phyloP scores from a whole-genome alignment of 257 asterid species.

The Fraxinus americana region DNA sequence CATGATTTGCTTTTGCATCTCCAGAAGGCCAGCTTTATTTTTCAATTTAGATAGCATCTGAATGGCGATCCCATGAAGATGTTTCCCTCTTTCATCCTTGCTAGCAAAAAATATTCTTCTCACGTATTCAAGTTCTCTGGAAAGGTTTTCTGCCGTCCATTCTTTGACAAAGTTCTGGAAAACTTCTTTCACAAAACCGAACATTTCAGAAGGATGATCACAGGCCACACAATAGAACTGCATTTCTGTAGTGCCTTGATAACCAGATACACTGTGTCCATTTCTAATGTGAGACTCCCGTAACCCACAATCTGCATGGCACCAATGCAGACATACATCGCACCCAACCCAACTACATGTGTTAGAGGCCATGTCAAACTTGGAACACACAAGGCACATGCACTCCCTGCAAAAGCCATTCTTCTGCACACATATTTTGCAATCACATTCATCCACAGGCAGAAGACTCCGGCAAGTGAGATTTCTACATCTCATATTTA shows the following conservation, averaged over 20 bases:
- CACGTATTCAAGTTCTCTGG: constrained; percentile 80
- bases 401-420: constrained; percentile 91
- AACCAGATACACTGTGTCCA: constrained; percentile 68
- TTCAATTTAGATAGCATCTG: constrained; percentile 66
- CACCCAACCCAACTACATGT: constrained; percentile 99
- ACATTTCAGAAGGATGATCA: constrained; percentile 97
- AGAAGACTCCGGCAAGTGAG: constrained; percentile 68
- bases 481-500: constrained; percentile 79
- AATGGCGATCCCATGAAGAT: constrained; percentile 59
- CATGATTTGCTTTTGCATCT: constrained; percentile 59
- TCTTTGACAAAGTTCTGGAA: constrained; percentile 79
- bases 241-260: constrained; percentile 76
- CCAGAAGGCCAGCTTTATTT: constrained; percentile 61
- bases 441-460: constrained; percentile 91
- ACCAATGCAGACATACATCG: constrained; percentile 96
- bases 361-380: constrained; percentile 90
- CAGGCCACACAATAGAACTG: constrained; percentile 98
- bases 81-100: constrained; percentile 82
- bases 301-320: constrained; percentile 96
- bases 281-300: constrained; percentile 77
- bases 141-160: constrained; percentile 84
- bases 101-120: constrained; percentile 69
- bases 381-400: constrained; percentile 96
- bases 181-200: constrained; percentile 95
- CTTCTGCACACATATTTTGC: constrained; percentile 72